Percentiles rank a stretch among this genome's conserved stretches.
phyloP scores from a whole-genome alignment of 768 basidiomycete genomes.

The Rhizopogon sp. region DNA sequence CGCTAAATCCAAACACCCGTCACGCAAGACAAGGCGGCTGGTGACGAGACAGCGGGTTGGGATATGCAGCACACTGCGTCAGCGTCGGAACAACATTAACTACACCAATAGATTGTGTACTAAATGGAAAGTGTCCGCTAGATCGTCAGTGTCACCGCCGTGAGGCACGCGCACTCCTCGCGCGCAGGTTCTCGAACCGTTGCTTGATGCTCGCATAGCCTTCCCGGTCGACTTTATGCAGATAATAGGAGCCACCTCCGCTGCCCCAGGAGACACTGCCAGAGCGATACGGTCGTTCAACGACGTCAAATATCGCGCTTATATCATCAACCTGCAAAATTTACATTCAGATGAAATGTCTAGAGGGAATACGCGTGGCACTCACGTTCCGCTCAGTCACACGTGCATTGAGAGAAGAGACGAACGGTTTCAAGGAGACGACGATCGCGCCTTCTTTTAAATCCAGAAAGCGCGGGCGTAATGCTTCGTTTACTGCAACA shows the following conservation, averaged over 20 bases:
- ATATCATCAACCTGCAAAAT: constrained; percentile 63
- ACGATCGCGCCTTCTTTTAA: constrained; percentile 90
- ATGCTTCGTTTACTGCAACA: constrained; percentile 72
- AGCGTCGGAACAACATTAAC: neutral
- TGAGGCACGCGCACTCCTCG: constrained; percentile 18
- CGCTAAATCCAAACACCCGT: too few species aligned
- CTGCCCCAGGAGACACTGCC: constrained; percentile 83
- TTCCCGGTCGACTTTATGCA: constrained; percentile 72
- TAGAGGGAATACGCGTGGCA: constrained; percentile 2
- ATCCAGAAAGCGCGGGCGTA: constrained; percentile 89
- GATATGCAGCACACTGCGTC: neutral
- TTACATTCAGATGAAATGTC: constrained; percentile 1
- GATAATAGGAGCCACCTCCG: constrained; percentile 62
- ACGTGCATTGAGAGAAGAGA: constrained; percentile 63
- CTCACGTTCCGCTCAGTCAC: constrained; percentile 81
- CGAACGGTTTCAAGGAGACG: constrained; percentile 83
- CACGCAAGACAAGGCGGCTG: too few species aligned
- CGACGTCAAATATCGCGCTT: constrained; percentile 76
- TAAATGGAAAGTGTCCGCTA: neutral
- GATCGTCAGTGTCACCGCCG: constrained; percentile 13
- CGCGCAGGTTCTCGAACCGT: constrained; percentile 48
- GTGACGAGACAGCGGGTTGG: too few species aligned
- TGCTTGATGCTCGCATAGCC: constrained; percentile 60
- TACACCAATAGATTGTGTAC: neutral
- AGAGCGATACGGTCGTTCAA: constrained; percentile 58